These are phyloP conservation scores for Cucumis hystrix DNA, from an alignment of 306 rosid genomes.

Conservation along the genomic window DNA sequence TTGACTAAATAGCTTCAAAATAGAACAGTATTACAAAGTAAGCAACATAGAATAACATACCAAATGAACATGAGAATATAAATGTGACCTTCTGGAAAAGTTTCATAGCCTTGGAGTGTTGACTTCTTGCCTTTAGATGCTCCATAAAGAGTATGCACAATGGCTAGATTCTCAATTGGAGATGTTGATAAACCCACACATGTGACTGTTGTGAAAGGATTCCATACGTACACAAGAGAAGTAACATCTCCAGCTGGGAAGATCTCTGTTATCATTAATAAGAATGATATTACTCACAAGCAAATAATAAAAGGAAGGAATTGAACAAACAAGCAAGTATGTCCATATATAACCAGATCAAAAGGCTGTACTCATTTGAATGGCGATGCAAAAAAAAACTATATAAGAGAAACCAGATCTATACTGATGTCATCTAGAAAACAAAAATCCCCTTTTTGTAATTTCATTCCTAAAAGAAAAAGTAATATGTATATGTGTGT, in stretches of 20 bases:
- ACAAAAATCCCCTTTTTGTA: background rate
- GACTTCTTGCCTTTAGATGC: constrained; percentile 35
- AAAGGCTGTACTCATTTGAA: background rate
- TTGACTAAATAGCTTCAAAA: no score
- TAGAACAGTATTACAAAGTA: no score
- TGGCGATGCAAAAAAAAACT: background rate
- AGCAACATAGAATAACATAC: no score
- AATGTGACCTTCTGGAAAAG: no score
- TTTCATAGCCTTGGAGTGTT: no score
- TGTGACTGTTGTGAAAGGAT: constrained; percentile 40
- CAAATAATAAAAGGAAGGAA: background rate
- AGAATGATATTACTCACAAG: constrained; percentile 8
- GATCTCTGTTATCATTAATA: constrained; percentile 18
- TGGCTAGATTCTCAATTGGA: constrained; percentile 34
- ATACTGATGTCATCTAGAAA: background rate
- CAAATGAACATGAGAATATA: no score
- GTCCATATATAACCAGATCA: background rate
- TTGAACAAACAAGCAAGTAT: background rate
- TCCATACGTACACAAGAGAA: constrained; percentile 44
- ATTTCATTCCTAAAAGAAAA: background rate
- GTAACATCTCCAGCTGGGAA: constrained; percentile 39
- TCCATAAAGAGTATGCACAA: constrained; percentile 32
- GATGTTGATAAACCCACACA: constrained; percentile 53
- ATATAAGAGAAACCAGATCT: background rate
- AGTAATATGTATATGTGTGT: no score